These are phyloP conservation scores for Blastobotrys peoriensis DNA, from an alignment of 805 yeast species.

Conservation along the genomic window DNA sequence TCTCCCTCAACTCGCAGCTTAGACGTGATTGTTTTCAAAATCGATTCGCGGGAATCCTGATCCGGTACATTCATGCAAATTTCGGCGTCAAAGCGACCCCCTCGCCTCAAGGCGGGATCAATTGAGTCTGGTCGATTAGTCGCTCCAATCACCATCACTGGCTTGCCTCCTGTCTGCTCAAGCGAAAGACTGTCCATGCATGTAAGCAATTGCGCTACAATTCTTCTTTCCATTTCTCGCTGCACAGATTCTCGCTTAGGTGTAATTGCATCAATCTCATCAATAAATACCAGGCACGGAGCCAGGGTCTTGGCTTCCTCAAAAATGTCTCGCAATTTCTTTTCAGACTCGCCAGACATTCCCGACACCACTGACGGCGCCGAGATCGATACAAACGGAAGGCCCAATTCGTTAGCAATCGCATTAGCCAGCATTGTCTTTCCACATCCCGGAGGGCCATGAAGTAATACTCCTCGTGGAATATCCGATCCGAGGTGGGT, in stretches of 20 bases:
- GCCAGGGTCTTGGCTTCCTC: constrained; percentile 88
- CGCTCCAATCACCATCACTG: constrained; percentile 92
- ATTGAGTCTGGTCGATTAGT: constrained; percentile 94
- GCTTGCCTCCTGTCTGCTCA: constrained; percentile 85
- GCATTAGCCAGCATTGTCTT: constrained; percentile 96
- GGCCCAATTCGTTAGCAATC: constrained; percentile 87
- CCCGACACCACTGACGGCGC: constrained; percentile 98
- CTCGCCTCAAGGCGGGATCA: constrained; percentile 91
- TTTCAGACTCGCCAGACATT: constrained; percentile 98
- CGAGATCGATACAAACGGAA: constrained; percentile 83
- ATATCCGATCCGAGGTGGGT: constrained; percentile 86
- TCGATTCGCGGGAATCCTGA: constrained; percentile 71
- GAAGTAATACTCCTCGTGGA: constrained; percentile 86
- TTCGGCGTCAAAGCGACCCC: constrained; percentile 94
- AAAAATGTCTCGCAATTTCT: constrained; percentile 84
- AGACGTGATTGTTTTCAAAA: constrained; percentile 66
- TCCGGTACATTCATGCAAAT: constrained; percentile 93
- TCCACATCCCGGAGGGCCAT: constrained; percentile 99
- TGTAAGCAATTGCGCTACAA: constrained; percentile 91
- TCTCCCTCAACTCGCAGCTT: constrained; percentile 60
- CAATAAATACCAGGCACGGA: constrained; percentile 89
- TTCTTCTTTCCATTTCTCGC: constrained; percentile 95
- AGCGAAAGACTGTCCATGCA: constrained; percentile 89
- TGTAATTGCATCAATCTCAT: constrained; percentile 96
- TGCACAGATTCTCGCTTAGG: constrained; percentile 98